These are phyloP conservation scores for Sapria himalayana DNA, from an alignment of 345 rosid genomes.

Conservation along the genomic window DNA sequence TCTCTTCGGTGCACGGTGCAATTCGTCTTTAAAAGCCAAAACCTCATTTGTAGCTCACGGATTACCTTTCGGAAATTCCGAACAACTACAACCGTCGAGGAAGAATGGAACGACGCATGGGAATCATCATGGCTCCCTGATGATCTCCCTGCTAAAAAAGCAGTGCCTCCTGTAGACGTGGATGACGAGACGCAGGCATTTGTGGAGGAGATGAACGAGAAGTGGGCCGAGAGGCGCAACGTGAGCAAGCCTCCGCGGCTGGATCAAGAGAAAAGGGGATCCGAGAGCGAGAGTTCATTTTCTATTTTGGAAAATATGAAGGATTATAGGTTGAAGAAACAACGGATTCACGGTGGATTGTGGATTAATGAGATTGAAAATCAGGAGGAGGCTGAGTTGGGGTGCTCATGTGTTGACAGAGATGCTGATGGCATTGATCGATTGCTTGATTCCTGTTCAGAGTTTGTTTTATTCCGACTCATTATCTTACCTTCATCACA, in stretches of 20 bases:
- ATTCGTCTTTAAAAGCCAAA: conserved; percentile 1
- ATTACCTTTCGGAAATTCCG: conserved; percentile 15
- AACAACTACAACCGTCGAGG: conserved; percentile 21
- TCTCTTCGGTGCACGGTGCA: too few species aligned
- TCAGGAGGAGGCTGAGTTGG: conserved; percentile 53
- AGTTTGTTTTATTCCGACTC: conserved; percentile 17
- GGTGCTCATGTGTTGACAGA: conserved; percentile 20
- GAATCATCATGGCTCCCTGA: conserved; percentile 85
- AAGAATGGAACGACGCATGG: conserved; percentile 90
- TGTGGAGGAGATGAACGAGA: conserved; percentile 81
- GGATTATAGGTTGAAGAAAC: conserved; percentile 87
- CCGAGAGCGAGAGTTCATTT: conserved; percentile 13
- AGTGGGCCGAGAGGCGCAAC: conserved; percentile 55
- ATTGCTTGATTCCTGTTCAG: conserved; percentile 70
- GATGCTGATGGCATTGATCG: conserved; percentile 58
- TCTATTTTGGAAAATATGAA: conserved; percentile 71
- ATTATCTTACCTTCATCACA: too few species aligned
- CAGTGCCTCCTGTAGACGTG: conserved; percentile 25
- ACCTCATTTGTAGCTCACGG: conserved; percentile 6
- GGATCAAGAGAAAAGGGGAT: conserved; percentile 11
- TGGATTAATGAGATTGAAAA: conserved; percentile 90
- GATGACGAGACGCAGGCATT: conserved; percentile 73
- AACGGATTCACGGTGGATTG: conserved; percentile 68
- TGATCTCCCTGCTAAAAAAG: conserved; percentile 4
- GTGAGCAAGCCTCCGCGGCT: conserved; percentile 11